These are phyloP conservation scores for Hericium rajendrae DNA, from an alignment of 768 basidiomycete species.

Conservation along the genomic window DNA sequence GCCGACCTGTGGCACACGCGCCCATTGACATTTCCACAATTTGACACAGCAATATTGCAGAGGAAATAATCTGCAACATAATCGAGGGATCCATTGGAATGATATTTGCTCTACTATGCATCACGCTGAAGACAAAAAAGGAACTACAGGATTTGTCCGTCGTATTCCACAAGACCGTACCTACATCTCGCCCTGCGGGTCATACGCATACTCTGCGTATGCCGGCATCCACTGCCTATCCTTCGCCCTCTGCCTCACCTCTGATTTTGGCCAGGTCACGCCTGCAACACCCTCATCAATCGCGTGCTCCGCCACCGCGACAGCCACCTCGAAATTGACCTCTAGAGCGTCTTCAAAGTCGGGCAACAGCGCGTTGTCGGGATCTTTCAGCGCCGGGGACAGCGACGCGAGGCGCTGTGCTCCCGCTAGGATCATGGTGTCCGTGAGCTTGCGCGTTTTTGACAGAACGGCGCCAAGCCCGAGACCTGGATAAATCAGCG, in stretches of 20 bases:
- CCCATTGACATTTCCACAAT: too few species aligned
- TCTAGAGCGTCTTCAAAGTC: constrained; percentile 64
- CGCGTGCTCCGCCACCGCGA: constrained; percentile 74
- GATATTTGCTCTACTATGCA: too few species aligned
- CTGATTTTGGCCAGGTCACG: constrained; percentile 48
- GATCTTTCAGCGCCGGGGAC: constrained; percentile 65
- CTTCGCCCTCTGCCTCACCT: constrained; percentile 42
- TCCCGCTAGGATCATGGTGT: constrained; percentile 85
- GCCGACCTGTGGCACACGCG: too few species aligned
- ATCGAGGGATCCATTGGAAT: too few species aligned
- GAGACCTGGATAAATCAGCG: constrained; percentile 78
- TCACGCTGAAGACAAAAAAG: too few species aligned
- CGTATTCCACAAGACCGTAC: not conserved
- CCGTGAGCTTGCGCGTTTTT: constrained; percentile 54
- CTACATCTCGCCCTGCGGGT: constrained; percentile 38
- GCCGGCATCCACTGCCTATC: constrained; percentile 53
- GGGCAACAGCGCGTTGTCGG: constrained; percentile 63
- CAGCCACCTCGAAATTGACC: constrained; percentile 73
- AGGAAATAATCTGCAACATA: too few species aligned
- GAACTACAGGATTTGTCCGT: too few species aligned
- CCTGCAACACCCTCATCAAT: constrained; percentile 59
- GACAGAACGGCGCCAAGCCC: constrained; percentile 73
- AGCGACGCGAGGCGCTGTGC: constrained; percentile 65
- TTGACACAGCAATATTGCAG: too few species aligned
- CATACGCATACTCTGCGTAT: constrained; percentile 58